Evolutionary conservation across 371 early-diverging fungal genomes (phyloP).

Genomic region (Basidiobolus meristosporus): DNA sequence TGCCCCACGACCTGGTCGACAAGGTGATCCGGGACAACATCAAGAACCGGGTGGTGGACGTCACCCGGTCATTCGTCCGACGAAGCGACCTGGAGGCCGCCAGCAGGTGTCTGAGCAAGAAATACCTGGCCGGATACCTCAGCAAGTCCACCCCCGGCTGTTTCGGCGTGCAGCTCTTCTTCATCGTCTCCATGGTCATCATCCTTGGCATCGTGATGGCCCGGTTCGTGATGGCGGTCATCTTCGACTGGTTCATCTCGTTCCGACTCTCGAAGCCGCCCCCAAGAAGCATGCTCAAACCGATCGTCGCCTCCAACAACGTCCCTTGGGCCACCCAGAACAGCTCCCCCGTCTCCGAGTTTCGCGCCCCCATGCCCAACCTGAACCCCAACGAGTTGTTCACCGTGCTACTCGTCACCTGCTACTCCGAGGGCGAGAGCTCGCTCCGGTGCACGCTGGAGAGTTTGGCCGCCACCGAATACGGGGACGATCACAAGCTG

Average conservation of each 20-base stretch:
- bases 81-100: conserved; percentile 19
- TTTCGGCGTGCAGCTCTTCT: conserved; percentile 55
- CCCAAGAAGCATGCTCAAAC: conserved; percentile 10
- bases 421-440: conserved; percentile 81
- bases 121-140: conserved; percentile 57
- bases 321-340: conserved; percentile 1
- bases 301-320: conserved; percentile 4
- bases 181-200: conserved; percentile 37
- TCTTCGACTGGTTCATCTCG: conserved; percentile 67
- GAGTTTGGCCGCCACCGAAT: conserved; percentile 71
- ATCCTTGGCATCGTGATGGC: conserved; percentile 47
- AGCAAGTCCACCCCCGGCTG: conserved; percentile 71
- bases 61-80: conserved; percentile 37
- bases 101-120: conserved; percentile 32
- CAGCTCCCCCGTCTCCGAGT: too few relatives aligned
- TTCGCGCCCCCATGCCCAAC: too few relatives aligned
- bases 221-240: conserved; percentile 65
- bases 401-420: conserved; percentile 52
- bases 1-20: conserved; percentile 30
- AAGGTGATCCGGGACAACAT: conserved; percentile 28
- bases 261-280: conserved; percentile 37
- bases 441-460: conserved; percentile 78
- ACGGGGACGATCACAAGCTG: conserved; percentile 75
- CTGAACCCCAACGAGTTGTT: conserved; percentile 37
- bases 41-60: conserved; percentile 24